Percentiles rank a stretch among this genome's conserved stretches.
These are phyloP conservation scores for Ophiostoma triangulosporum DNA, from an alignment of 2,329 filamentous ascomycete species.

Conservation along the genomic window DNA sequence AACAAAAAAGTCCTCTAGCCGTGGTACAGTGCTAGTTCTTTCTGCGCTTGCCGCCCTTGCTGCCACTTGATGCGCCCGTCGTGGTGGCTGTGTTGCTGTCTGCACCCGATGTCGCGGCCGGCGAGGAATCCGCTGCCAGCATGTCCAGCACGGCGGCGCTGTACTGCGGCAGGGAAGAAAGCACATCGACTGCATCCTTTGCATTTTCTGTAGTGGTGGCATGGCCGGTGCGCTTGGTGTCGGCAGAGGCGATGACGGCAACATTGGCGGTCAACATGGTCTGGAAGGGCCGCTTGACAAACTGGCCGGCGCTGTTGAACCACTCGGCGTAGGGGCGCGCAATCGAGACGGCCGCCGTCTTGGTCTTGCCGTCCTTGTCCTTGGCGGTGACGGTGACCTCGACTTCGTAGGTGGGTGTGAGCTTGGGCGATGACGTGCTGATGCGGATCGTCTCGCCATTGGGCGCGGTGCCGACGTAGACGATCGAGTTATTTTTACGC, in stretches of 20 bases:
- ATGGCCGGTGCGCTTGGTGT: slow-evolving; percentile 41
- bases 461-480: slow-evolving; percentile 61
- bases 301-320: slow-evolving; percentile 62
- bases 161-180: slow-evolving; percentile 19
- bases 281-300: slow-evolving; percentile 66
- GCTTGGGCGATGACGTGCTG: slow-evolving; percentile 59
- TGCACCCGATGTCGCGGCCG: neutral
- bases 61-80: slow-evolving; percentile 17
- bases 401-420: slow-evolving; percentile 68
- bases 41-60: slow-evolving; percentile 32
- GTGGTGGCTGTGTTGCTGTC: slow-evolving; percentile 10
- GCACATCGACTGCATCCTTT: slow-evolving; percentile 22
- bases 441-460: slow-evolving; percentile 51
- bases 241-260: slow-evolving; percentile 49
- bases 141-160: slow-evolving; percentile 35
- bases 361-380: slow-evolving; percentile 20
- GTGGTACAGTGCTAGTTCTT: too few relatives aligned
- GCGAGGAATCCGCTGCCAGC: slow-evolving; percentile 20
- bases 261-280: slow-evolving; percentile 59
- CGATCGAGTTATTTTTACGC: too few relatives aligned
- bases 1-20: too few relatives aligned
- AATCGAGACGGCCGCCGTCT: slow-evolving; percentile 36
- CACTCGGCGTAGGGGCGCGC: slow-evolving; percentile 56
- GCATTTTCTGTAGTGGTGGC: slow-evolving; percentile 23
- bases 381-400: slow-evolving; percentile 42